Evolutionary conservation across 2,329 filamentous ascomycete genomes (phyloP), one percentile per base, ranked within the genome.

Genomic region (Uncinocarpus reesii): DNA sequence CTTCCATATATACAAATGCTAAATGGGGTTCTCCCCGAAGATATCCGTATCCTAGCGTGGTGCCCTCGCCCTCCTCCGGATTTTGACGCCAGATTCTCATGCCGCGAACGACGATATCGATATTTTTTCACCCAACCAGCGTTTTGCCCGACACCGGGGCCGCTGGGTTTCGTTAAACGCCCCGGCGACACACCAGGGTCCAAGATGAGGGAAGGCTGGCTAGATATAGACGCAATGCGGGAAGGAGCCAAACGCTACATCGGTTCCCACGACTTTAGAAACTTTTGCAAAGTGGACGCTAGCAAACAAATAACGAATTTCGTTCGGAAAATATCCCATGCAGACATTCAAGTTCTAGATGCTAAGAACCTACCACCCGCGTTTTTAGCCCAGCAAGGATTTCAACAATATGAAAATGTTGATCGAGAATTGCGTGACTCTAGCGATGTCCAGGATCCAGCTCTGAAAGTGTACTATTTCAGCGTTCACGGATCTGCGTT

Each of bases 121-220:
- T 98, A 98, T 68, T 96, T 95, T 72, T 98, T 98, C 71, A 96
- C 92, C 0, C 87, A 95, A 62, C 92, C 92, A 0, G 86, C 84
- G 1, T 95, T 87, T 61, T 71, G 79, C 2, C 87, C 87, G 0
- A 72, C 78, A 3, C 79, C 83, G 0, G 69, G 73, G 1, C 61
- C 72, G 16, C 53, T 75, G 31, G 77, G 76, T 4, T 65, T 77
- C 38, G 68, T 70, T 29, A 60, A 57, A 55, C 57, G 59, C 43
- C 48, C 53, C 55, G 53, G 56, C 3, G 58, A 60, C 23, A 34
- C 55, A 15, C 48, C 52, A 10, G 49, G 49, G 15, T 54, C 56
- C 11, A 60, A 63, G 20, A 60, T 62, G 29, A 77, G 76, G 60
- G 76, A 82, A 55, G 89, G 88, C 28, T 92, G 84, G 80, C 77